phyloP scores from a whole-genome alignment of 768 basidiomycete genomes.

The Trametes cubensis region DNA sequence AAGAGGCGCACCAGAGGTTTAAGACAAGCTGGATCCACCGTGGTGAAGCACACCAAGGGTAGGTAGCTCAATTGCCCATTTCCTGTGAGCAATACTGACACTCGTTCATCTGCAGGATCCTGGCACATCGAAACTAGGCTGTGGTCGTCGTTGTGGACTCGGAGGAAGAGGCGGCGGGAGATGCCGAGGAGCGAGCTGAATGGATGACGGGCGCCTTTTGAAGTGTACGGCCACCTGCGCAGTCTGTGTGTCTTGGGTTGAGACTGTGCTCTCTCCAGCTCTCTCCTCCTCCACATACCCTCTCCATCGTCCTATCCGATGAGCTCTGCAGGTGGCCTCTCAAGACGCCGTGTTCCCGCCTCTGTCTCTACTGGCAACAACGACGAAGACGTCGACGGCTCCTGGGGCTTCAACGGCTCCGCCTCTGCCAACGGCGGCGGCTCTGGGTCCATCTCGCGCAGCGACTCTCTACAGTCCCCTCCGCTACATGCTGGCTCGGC shows the following conservation, averaged over 20 bases:
- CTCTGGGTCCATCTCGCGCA: constrained; percentile 24
- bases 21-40: no score
- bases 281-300: neutral
- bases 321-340: constrained; percentile 57
- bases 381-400: constrained; percentile 38
- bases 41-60: no score
- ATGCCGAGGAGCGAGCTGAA: neutral
- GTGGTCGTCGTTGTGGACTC: constrained; percentile 8
- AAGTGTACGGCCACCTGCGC: neutral
- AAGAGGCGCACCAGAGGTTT: no score
- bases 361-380: constrained; percentile 35
- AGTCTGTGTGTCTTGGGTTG: neutral
- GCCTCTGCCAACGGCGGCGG: neutral
- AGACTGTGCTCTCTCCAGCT: no score
- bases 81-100: no score
- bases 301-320: constrained; percentile 36
- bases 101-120: no score
- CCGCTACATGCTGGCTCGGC: constrained; percentile 71
- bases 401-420: constrained; percentile 36
- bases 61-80: no score
- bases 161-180: neutral
- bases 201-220: constrained; percentile 11
- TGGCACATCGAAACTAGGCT: no score
- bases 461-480: constrained; percentile 17
- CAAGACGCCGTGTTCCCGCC: constrained; percentile 57